Base-by-base conservation (phyloP, 768 basidiomycete genomes). In the Termitomyces bulborhizus region DNA sequence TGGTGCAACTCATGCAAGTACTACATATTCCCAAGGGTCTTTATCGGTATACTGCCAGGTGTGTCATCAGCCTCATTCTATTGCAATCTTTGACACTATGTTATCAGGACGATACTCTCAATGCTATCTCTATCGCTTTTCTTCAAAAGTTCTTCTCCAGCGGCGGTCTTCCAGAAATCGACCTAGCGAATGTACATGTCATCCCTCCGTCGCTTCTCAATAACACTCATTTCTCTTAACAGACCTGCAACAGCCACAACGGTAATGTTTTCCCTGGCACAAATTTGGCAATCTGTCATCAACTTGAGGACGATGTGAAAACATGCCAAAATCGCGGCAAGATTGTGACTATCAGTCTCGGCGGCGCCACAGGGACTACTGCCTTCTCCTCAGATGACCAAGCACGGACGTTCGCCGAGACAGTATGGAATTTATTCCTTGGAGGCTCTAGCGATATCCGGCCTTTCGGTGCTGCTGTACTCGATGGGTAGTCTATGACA, bases 361-460 rank as follows among this genome's bases (percentile, higher is more conserved):
- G 84, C 18, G 84, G 84, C 29, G 83, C 82, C 3, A 80, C 79
- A 1, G 86, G 86, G 15, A 72, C 75, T 6, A 81, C 77, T 11
- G 77, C 75, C 4, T 88, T 88, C 64, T 62, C 72, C 32, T 81
- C 78, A 40, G 83, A 83, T 54, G 67, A 71, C 0, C 78, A 86
- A 61, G 88, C 81, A 3, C 61, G 67, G 16, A 66, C 72, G 2
- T 89, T 86, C 63, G 87, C 82, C 0, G 71, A 84, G 50, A 82
- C 81, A 0, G 79, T 90, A 47, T 90, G 88, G 88, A 73, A 86
- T 65, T 57, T 86, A 47, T 88, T 89, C 69, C 72, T 90, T 27
- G 88, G 85, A 16, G 75, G 75, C n/a, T 66, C 61, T 34, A 76
- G 75, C 12, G 69, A 71, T 34, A 85, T 79, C 4, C 75, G 88